phyloP scores from a whole-genome alignment of 2,329 filamentous ascomycete species.

The Phyllosticta citriasiana region DNA sequence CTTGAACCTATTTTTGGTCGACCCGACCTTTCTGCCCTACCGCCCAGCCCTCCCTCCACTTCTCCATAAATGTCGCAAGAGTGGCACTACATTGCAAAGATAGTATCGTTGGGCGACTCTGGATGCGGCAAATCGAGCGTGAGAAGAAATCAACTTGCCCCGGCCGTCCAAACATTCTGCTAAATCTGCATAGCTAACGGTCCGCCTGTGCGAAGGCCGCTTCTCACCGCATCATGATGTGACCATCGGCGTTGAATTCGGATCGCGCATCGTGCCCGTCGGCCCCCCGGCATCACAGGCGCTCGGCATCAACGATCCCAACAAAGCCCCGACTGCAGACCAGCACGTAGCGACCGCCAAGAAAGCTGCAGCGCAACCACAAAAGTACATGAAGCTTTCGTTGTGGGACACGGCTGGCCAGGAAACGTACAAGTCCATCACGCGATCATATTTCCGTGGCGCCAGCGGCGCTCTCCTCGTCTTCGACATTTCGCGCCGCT shows the following conservation, averaged over 20 bases:
- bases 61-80: neutral
- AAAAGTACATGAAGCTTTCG: slow-evolving; percentile 83
- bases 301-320: slow-evolving; percentile 44
- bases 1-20: neutral
- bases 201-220: slow-evolving; percentile 91
- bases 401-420: slow-evolving; percentile 96
- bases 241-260: slow-evolving; percentile 94
- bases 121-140: slow-evolving; percentile 86
- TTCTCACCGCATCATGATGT: slow-evolving; percentile 94
- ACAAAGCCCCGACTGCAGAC: slow-evolving; percentile 10
- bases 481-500: slow-evolving; percentile 81
- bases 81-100: slow-evolving; percentile 96
- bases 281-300: slow-evolving; percentile 64
- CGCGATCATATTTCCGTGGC: slow-evolving; percentile 84
- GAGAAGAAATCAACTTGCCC: slow-evolving; percentile 18
- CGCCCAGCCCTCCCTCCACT: neutral
- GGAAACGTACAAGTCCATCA: slow-evolving; percentile 96
- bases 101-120: slow-evolving; percentile 94
- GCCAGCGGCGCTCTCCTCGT: slow-evolving; percentile 71
- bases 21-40: neutral
- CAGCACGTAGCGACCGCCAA: slow-evolving; percentile 2
- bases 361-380: slow-evolving; percentile 24
- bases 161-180: neutral
- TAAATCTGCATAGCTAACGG: slow-evolving; percentile 54
- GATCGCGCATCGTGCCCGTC: slow-evolving; percentile 83